These are phyloP conservation scores for Gossypium gossypioides DNA, from an alignment of 441 rosid genomes.

Conservation along the genomic window DNA sequence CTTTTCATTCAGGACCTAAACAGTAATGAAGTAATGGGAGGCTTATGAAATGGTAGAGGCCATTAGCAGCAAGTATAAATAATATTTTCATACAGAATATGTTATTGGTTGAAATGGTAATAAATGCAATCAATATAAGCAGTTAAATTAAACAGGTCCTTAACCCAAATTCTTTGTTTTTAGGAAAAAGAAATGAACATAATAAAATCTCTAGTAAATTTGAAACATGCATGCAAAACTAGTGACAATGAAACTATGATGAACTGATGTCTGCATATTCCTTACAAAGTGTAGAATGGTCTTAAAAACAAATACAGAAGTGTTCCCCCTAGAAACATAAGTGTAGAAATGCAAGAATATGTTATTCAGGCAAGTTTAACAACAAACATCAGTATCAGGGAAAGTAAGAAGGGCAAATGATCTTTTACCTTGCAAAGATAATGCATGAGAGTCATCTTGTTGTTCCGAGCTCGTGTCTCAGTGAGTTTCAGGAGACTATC, in stretches of 20 bases:
- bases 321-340: not conserved
- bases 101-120: not conserved
- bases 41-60: not conserved
- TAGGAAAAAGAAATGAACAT: not conserved
- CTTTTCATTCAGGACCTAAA: constrained; percentile 52
- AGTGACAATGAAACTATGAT: not conserved
- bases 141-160: not conserved
- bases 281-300: not conserved
- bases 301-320: not conserved
- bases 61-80: not conserved
- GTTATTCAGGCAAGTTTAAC: constrained; percentile 5
- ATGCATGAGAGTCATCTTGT: constrained; percentile 97
- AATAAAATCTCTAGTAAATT: not conserved
- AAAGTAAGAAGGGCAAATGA: not conserved
- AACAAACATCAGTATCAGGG: not conserved
- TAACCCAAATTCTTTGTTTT: not conserved
- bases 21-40: not conserved
- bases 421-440: constrained; percentile 83
- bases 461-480: constrained; percentile 76
- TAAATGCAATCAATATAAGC: not conserved
- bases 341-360: not conserved
- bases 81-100: not conserved
- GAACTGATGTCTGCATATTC: not conserved
- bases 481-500: constrained; percentile 95
- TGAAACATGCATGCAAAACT: not conserved